phyloP scores from a whole-genome alignment of 2,329 filamentous ascomycete genomes.

The Colletotrichum ledebouriae region DNA sequence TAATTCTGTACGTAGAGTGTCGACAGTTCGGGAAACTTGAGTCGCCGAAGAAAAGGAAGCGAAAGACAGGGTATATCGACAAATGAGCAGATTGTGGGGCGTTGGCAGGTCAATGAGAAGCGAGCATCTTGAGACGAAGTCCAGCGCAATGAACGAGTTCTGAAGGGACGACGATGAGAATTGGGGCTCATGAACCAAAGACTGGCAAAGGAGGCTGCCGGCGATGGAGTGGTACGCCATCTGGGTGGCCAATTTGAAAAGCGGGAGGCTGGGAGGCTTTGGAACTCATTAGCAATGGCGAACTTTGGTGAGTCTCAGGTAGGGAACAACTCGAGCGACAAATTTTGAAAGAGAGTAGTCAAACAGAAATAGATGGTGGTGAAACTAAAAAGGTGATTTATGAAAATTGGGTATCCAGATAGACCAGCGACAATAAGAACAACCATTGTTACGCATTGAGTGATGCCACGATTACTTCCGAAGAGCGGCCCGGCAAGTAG shows the following conservation, averaged over 20 bases:
- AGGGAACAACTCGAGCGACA: slow-evolving; percentile 39
- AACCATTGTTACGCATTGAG: slow-evolving; percentile 22
- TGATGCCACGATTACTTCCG: not conserved
- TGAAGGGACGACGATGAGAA: not conserved
- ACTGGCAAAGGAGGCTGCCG: slow-evolving; percentile 22
- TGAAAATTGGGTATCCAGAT: slow-evolving; percentile 36
- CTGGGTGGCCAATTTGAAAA: slow-evolving; percentile 42
- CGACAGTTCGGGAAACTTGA: slow-evolving; percentile 14
- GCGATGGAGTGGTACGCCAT: slow-evolving; percentile 35
- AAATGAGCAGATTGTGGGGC: slow-evolving; percentile 31
- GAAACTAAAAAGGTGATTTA: not conserved
- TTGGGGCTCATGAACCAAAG: slow-evolving; percentile 6
- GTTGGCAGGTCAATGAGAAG: slow-evolving; percentile 5
- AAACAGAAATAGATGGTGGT: not conserved
- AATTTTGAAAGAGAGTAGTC: not conserved
- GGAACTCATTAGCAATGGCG: slow-evolving; percentile 37
- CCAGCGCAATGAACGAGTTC: not conserved
- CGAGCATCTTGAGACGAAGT: not conserved
- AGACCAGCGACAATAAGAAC: slow-evolving; percentile 8
- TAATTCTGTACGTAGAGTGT: not conserved
- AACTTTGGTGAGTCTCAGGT: slow-evolving; percentile 43
- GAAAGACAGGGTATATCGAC: slow-evolving; percentile 20
- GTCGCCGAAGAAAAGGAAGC: slow-evolving; percentile 16
- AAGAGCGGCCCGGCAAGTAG: slow-evolving; percentile 29
- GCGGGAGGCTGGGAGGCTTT: slow-evolving; percentile 42